phyloP scores from a whole-genome alignment of 768 basidiomycete species.

The Lactarius trivialis region DNA sequence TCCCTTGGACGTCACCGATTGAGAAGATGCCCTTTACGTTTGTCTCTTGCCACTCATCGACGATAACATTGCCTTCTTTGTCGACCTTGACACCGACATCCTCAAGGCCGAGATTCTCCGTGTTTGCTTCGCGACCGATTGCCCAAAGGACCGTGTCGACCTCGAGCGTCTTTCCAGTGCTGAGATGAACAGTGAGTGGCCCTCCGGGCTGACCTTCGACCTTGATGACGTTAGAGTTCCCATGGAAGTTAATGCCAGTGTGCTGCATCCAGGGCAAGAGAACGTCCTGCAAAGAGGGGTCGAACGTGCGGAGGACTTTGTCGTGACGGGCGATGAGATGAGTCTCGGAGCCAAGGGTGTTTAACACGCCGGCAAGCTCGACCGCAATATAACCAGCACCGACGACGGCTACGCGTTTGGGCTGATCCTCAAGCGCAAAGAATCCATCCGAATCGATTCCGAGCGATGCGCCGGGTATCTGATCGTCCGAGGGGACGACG shows the following conservation, averaged over 20 bases:
- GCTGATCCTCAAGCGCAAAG: slow-evolving; percentile 86
- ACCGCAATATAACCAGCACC: slow-evolving; percentile 98
- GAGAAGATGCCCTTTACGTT: slow-evolving; percentile 63
- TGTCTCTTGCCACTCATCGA: slow-evolving; percentile 89
- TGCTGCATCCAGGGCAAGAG: slow-evolving; percentile 91
- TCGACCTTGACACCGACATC: slow-evolving; percentile 69
- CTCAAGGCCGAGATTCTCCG: slow-evolving; percentile 70
- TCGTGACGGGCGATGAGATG: slow-evolving; percentile 89
- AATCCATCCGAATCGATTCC: slow-evolving; percentile 96
- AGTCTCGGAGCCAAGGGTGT: slow-evolving; percentile 85
- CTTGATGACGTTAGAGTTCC: slow-evolving; percentile 61
- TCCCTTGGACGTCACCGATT: slow-evolving; percentile 91
- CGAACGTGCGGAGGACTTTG: slow-evolving; percentile 88
- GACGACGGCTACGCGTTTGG: slow-evolving; percentile 87
- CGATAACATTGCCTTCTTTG: slow-evolving; percentile 75
- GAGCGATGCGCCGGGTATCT: slow-evolving; percentile 83
- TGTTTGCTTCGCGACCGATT: slow-evolving; percentile 82
- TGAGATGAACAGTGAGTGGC: slow-evolving; percentile 66
- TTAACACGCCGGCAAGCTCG: slow-evolving; percentile 91
- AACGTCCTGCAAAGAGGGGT: slow-evolving; percentile 75
- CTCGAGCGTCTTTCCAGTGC: slow-evolving; percentile 70
- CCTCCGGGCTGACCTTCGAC: slow-evolving; percentile 72
- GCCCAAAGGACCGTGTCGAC: slow-evolving; percentile 92
- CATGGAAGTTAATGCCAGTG: slow-evolving; percentile 87
- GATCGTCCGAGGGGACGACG: slow-evolving; percentile 64